Percentiles rank a stretch among this genome's conserved stretches.
phyloP scores from a whole-genome alignment of 1,139 yeast species.

The Blastobotrys raffinosifermentans region DNA sequence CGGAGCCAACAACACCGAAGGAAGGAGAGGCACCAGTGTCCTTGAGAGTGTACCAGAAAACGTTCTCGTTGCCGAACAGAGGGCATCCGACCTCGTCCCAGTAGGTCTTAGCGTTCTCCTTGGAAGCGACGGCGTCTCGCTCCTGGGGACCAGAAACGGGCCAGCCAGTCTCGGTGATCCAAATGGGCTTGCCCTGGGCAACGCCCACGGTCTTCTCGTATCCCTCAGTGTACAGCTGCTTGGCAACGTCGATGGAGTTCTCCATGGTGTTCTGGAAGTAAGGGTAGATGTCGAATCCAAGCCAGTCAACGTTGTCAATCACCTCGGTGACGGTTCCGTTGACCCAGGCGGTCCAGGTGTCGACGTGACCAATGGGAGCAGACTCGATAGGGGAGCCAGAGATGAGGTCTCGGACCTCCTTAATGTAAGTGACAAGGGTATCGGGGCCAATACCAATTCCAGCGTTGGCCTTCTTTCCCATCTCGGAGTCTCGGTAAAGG shows the following conservation, averaged over 20 bases:
- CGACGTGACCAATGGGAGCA: slow-evolving; percentile 22
- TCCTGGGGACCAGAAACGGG: slow-evolving; percentile 18
- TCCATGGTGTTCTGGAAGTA: slow-evolving; percentile 25
- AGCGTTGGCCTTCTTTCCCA: slow-evolving; percentile 25
- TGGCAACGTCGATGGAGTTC: slow-evolving; percentile 18
- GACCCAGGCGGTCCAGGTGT: slow-evolving; percentile 26
- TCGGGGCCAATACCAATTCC: slow-evolving; percentile 54
- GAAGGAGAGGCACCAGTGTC: slow-evolving; percentile 20
- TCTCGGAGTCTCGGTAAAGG: slow-evolving; percentile 57
- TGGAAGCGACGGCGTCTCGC: slow-evolving; percentile 18
- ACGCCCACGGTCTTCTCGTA: slow-evolving; percentile 15
- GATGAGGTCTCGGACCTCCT: slow-evolving; percentile 52
- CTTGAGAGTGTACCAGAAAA: slow-evolving; percentile 22
- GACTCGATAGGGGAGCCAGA: slow-evolving; percentile 15
- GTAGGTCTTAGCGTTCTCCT: slow-evolving; percentile 20
- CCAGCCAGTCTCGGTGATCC: slow-evolving; percentile 92
- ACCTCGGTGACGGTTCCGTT: slow-evolving; percentile 21
- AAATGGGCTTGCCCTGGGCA: slow-evolving; percentile 57
- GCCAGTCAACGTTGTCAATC: slow-evolving; percentile 17
- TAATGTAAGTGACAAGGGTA: slow-evolving; percentile 59
- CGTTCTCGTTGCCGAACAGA: slow-evolving; percentile 17
- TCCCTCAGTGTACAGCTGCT: slow-evolving; percentile 17
- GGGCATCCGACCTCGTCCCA: slow-evolving; percentile 24
- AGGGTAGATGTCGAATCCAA: slow-evolving; percentile 23
- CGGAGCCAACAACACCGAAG: slow-evolving; percentile 20